These are phyloP conservation scores for Zymoseptoria passerinii DNA, from an alignment of 2,329 filamentous ascomycete genomes.

Conservation along the genomic window DNA sequence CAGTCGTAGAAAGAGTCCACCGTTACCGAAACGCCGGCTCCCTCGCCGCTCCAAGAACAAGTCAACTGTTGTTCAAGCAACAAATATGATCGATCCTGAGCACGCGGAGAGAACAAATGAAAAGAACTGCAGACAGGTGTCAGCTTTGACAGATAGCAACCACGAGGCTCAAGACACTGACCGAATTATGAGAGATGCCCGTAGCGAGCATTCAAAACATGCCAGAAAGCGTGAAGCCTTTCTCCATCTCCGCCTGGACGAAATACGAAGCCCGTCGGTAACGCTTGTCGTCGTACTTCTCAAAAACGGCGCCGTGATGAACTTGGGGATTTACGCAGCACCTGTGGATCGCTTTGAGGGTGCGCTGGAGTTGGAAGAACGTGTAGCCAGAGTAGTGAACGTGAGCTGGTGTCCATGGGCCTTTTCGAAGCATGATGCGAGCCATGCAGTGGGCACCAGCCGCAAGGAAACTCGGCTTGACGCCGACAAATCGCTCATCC, in stretches of 20 bases:
- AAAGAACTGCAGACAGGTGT: conserved; percentile 5
- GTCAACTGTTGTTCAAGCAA: conserved; percentile 10
- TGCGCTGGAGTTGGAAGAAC: conserved; percentile 67
- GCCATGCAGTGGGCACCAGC: conserved; percentile 90
- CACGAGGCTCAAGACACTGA: not conserved
- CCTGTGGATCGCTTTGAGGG: conserved; percentile 72
- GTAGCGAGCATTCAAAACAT: not conserved
- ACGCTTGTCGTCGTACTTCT: conserved; percentile 82
- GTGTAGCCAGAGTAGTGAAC: conserved; percentile 93
- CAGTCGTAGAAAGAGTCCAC: conserved; percentile 13
- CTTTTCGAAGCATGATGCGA: conserved; percentile 80
- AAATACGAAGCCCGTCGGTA: conserved; percentile 79
- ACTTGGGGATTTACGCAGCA: conserved; percentile 74
- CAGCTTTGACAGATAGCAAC: not conserved
- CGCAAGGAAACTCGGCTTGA: conserved; percentile 80
- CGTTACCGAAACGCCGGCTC: conserved; percentile 8
- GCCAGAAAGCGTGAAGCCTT: conserved; percentile 47
- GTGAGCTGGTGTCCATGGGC: conserved; percentile 75
- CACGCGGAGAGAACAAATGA: conserved; percentile 10
- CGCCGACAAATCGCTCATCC: conserved; percentile 94
- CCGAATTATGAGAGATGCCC: not conserved
- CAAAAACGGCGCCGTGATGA: conserved; percentile 80
- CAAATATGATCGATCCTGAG: conserved; percentile 8
- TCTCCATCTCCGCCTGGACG: conserved; percentile 65
- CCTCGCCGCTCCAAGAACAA: not conserved